A percentile compares a stretch with the other conserved stretches of the same genome.
These are phyloP conservation scores for Aegilops tauschii DNA, from an alignment of 176 grass and related monocot species.

Conservation along the genomic window DNA sequence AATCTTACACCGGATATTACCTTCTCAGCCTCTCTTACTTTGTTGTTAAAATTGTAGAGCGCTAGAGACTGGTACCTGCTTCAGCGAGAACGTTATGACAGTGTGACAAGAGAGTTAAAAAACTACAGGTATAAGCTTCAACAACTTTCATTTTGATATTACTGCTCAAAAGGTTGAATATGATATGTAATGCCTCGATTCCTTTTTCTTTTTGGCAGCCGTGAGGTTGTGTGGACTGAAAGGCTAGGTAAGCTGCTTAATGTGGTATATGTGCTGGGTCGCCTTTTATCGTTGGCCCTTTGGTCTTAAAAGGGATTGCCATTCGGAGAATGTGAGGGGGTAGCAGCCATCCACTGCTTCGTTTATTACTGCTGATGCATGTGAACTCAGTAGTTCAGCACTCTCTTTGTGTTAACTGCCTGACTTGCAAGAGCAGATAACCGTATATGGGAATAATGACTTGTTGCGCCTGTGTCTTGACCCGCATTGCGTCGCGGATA, in stretches of 20 bases:
- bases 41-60: background rate
- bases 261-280: background rate
- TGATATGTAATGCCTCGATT: background rate
- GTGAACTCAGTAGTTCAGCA: background rate
- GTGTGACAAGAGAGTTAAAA: background rate
- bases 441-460: background rate
- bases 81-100: background rate
- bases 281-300: background rate
- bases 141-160: background rate
- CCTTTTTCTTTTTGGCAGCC: background rate
- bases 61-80: background rate
- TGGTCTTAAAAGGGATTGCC: background rate
- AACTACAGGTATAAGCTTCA: background rate
- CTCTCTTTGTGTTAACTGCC: background rate
- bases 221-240: background rate
- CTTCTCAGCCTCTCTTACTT: background rate
- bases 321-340: background rate
- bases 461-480: background rate
- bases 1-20: background rate
- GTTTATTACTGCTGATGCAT: background rate
- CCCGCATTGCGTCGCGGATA: background rate
- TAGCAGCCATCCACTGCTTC: background rate
- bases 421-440: background rate
- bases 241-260: background rate
- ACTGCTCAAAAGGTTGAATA: background rate